Percentiles rank a stretch among this genome's conserved stretches.
phyloP scores from a whole-genome alignment of 805 yeast genomes.

The Spathaspora boniae region DNA sequence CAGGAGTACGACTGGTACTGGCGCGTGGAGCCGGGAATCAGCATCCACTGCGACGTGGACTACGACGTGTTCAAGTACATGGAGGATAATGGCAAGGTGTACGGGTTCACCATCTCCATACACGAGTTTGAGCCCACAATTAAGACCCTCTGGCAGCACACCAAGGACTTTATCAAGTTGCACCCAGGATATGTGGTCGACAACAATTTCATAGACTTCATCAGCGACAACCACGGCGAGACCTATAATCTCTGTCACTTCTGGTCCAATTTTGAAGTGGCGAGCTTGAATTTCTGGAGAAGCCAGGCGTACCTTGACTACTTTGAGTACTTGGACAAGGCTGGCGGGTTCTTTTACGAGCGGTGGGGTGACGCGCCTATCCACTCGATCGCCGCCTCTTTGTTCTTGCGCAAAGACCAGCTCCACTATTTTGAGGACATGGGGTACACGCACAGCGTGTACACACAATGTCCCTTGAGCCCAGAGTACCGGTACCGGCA shows the following conservation, averaged over 20 bases:
- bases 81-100: conserved; percentile 72
- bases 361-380: conserved; percentile 96
- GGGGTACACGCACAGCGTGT: conserved; percentile 82
- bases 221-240: conserved; percentile 64
- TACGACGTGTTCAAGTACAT: conserved; percentile 84
- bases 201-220: conserved; percentile 65
- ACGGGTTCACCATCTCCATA: conserved; percentile 83
- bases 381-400: conserved; percentile 81
- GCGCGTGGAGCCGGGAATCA: conserved; percentile 90
- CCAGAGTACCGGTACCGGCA: conserved; percentile 48
- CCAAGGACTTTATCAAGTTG: conserved; percentile 60
- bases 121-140: conserved; percentile 83
- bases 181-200: conserved; percentile 60
- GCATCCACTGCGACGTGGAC: conserved; percentile 76
- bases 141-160: conserved; percentile 77
- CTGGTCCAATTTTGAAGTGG: conserved; percentile 91
- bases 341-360: conserved; percentile 91
- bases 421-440: conserved; percentile 79
- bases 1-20: conserved; percentile 85
- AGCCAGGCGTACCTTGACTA: conserved; percentile 64
- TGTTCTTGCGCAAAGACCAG: conserved; percentile 66
- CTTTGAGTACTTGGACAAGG: conserved; percentile 69
- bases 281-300: conserved; percentile 71
- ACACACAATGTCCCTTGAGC: conserved; percentile 75
- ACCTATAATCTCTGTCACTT: conserved; percentile 81